Evolutionary conservation across 1,284 basidiomycete species (phyloP), one percentile per base, ranked within the genome.

Genomic region (Rhizopogon hawkerae): DNA sequence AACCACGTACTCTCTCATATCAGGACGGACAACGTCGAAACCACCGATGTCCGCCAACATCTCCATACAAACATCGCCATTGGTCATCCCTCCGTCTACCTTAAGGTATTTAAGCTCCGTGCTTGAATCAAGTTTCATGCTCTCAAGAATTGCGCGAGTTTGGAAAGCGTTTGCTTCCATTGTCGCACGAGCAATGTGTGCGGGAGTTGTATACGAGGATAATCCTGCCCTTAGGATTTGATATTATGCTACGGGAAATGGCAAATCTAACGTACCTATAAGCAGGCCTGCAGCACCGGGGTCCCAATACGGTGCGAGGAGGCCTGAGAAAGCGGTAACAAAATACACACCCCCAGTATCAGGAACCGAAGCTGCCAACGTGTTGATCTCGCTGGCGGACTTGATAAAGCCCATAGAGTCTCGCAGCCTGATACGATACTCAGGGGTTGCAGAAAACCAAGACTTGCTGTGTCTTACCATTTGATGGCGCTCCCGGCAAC

Each of bases 401-500:
- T 81, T 69, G 61, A 98, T 95, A 56, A 98, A 69, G 21, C 76
- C 72, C 75, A 98, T 81, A 34, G 89, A 86, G 69, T 98, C 96
- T 24, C 95, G 85, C 8, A 98, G 74, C 92, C 62, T 64, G 36
- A 29, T 39, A 16, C 21, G 21, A 47, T 1, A 13, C 16, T 68
- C 10, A 48, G 29, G 3, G 13, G 9, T 10, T 29, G n/a, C n/a
- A 35, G 14, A 3, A 35, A 3, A 13, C 24, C 5, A 16, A 31
- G 7, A 37, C 14, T 35, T 3, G 31, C 2, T 7, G 10, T 35
- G 0, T 14, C 62, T 24, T 42, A 68, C 62, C 95, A 98, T 70
- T 96, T 94, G 65, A 98, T 85, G 7, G 92, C 92, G 56, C 87
- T 90, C 34, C 95, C 95, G 9, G 93, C 94, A 24, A 98, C 96